A percentile compares a stretch with the other conserved stretches of the same genome.
Evolutionary conservation across 2,329 filamentous ascomycete species (phyloP).

Genomic region (Pseudopyricularia javanii): DNA sequence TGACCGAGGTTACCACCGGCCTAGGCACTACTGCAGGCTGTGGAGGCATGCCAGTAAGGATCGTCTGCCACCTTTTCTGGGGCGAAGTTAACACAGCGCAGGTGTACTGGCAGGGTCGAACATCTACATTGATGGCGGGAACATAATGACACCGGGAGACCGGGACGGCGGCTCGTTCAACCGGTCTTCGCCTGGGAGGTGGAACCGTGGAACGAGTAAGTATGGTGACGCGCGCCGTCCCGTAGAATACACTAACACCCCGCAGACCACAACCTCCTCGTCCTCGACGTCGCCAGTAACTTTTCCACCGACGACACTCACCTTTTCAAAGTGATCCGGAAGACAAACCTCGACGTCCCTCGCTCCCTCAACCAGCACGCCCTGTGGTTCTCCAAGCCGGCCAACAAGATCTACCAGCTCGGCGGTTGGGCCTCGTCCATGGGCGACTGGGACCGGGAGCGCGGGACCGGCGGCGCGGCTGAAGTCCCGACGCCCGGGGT

Average conservation of each 20-base stretch:
- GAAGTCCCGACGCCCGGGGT: slow-evolving; percentile 7
- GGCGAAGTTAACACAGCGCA: background rate
- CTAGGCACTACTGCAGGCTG: background rate
- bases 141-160: slow-evolving; percentile 8
- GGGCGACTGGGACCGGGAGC: background rate
- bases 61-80: background rate
- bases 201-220: slow-evolving; percentile 1
- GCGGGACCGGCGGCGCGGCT: background rate
- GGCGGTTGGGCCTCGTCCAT: slow-evolving; percentile 11
- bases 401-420: slow-evolving; percentile 9
- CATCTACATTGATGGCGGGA: slow-evolving; percentile 11
- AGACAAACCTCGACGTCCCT: slow-evolving; percentile 7
- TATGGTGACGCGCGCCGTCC: background rate
- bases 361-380: slow-evolving; percentile 9
- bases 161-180: background rate
- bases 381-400: slow-evolving; percentile 8
- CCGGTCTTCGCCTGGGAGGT: background rate
- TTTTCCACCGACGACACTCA: slow-evolving; percentile 7
- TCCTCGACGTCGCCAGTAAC: slow-evolving; percentile 10
- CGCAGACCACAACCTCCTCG: slow-evolving; percentile 8
- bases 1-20: background rate
- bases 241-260: background rate
- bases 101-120: slow-evolving; percentile 10
- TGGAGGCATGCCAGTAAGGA: slow-evolving; percentile 3
- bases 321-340: slow-evolving; percentile 7